Percentiles rank a stretch among this genome's conserved stretches.
Conservation (phyloP, 345 rosid genomes). For the Psidium friedrichsthalianum region DNA sequence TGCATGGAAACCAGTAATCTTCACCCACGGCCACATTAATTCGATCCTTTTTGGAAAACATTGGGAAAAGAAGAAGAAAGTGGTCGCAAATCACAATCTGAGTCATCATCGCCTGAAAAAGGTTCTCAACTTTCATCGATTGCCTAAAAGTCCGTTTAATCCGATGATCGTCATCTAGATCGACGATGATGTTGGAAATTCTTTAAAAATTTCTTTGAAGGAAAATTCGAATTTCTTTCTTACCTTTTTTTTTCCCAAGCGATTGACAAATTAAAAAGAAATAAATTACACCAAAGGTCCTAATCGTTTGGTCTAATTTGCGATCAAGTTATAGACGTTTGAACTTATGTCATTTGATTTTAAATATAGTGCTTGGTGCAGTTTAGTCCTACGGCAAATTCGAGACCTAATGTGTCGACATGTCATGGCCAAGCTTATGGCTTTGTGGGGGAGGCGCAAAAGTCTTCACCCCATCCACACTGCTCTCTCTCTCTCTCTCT, state of each 20-base stretch:
- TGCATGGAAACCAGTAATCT: neutral
- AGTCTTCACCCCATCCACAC: neutral
- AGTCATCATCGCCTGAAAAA: neutral
- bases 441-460: neutral
- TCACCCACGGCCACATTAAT: neutral
- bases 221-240: neutral
- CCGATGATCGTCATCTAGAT: neutral
- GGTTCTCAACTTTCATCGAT: neutral
- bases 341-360: neutral
- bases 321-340: neutral
- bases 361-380: neutral
- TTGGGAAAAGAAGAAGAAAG: neutral
- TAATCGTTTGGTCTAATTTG: neutral
- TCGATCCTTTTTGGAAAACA: neutral
- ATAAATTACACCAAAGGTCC: neutral
- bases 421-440: neutral
- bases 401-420: too few relatives aligned
- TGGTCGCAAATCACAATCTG: neutral
- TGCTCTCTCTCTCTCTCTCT: neutral
- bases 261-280: neutral
- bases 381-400: too few relatives aligned
- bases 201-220: neutral
- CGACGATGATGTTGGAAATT: neutral
- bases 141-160: neutral
- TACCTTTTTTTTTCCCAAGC: too few relatives aligned